phyloP scores from a whole-genome alignment of 2,329 filamentous ascomycete species.

The Aureobasidium sp. region DNA sequence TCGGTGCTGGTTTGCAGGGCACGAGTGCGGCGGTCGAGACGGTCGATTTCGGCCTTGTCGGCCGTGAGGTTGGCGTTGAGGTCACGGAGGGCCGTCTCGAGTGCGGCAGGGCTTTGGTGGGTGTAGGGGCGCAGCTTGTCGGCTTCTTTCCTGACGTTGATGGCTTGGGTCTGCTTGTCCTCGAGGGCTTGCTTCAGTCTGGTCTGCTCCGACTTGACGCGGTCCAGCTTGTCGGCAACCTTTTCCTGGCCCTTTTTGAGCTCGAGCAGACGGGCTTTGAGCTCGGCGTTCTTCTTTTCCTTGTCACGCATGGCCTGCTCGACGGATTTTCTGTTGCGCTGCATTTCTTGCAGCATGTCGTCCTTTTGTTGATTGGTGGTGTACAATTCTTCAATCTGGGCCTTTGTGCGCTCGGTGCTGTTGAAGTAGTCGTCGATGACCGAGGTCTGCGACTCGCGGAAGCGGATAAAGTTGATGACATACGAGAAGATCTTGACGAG shows the following conservation, averaged over 20 bases:
- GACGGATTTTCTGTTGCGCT: constrained; percentile 69
- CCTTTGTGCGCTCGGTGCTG: constrained; percentile 77
- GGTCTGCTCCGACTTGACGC: constrained; percentile 71
- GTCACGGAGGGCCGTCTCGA: constrained; percentile 76
- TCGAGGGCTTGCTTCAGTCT: constrained; percentile 66
- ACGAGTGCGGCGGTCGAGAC: constrained; percentile 77
- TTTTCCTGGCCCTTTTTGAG: constrained; percentile 75
- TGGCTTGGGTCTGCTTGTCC: constrained; percentile 61
- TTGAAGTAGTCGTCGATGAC: constrained; percentile 93
- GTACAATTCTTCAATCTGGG: constrained; percentile 79
- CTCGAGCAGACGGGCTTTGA: constrained; percentile 75
- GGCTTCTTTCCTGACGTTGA: constrained; percentile 74
- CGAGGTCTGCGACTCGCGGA: constrained; percentile 83
- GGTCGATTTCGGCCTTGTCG: constrained; percentile 80
- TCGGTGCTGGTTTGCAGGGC: constrained; percentile 88
- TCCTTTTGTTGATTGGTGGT: constrained; percentile 83
- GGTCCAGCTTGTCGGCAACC: constrained; percentile 74
- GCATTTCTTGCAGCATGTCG: constrained; percentile 70
- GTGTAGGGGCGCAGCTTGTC: constrained; percentile 88
- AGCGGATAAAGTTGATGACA: constrained; percentile 97
- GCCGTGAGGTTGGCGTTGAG: constrained; percentile 68
- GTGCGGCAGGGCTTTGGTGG: constrained; percentile 73
- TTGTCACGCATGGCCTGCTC: constrained; percentile 79
- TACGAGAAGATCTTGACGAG: constrained; percentile 95
- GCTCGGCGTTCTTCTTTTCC: constrained; percentile 74